Percentiles rank a stretch among this genome's conserved stretches.
Conservation (phyloP, 1,284 basidiomycete species). For the Spongispora temasekensis region DNA sequence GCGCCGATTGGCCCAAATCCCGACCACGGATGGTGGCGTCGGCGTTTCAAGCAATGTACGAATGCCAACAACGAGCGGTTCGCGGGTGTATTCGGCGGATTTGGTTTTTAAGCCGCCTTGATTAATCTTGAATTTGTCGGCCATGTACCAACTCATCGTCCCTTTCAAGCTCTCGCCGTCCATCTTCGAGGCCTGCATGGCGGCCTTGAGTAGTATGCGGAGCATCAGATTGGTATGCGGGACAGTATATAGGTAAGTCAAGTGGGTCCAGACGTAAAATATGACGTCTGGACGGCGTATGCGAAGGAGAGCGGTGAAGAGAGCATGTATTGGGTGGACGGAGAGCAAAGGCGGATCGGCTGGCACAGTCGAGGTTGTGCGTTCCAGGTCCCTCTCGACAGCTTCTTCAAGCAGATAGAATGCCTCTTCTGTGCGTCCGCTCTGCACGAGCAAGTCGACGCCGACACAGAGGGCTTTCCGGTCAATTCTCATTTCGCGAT, state of each 20-base stretch:
- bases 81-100: conserved; percentile 8
- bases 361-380: neutral
- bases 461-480: conserved; percentile 50
- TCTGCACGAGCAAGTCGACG: conserved; percentile 49
- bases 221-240: conserved; percentile 57
- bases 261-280: conserved; percentile 62
- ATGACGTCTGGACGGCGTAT: conserved; percentile 57
- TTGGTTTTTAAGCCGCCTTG: neutral
- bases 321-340: conserved; percentile 48
- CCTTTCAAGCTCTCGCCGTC: conserved; percentile 50
- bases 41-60: conserved; percentile 22
- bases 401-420: conserved; percentile 50
- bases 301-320: conserved; percentile 46
- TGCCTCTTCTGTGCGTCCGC: conserved; percentile 47
- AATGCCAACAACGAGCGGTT: conserved; percentile 18
- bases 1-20: conserved; percentile 50
- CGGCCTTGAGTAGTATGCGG: conserved; percentile 59
- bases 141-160: conserved; percentile 38
- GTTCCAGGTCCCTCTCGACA: conserved; percentile 23
- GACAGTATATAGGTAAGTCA: conserved; percentile 54
- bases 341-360: conserved; percentile 21
- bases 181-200: conserved; percentile 50
- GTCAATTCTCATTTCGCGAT: conserved; percentile 40
- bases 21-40: conserved; percentile 28
- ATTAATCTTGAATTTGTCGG: conserved; percentile 20